Conservation (phyloP, 2,329 filamentous ascomycete genomes). For the Colletotrichum navitas region DNA sequence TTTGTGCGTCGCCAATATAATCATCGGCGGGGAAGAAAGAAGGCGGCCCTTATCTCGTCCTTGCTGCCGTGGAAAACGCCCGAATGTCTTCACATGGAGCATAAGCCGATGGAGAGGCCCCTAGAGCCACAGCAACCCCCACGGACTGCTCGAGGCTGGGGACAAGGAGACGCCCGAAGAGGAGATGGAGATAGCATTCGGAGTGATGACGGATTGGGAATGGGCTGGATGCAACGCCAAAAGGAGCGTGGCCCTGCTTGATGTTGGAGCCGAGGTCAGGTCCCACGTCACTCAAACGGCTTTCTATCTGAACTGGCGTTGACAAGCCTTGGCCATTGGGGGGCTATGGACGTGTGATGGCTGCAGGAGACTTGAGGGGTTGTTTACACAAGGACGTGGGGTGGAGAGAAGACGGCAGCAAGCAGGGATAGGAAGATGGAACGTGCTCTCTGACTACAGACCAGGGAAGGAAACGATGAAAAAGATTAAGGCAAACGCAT, state of each 20-base stretch:
- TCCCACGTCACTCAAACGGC: background rate
- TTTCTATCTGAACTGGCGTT: background rate
- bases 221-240: conserved; percentile 15
- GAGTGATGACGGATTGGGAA: conserved; percentile 19
- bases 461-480: background rate
- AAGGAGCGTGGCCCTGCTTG: conserved; percentile 25
- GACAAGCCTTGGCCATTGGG: conserved; percentile 1
- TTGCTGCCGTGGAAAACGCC: background rate
- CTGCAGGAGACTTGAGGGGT: background rate
- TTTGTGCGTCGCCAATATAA: background rate
- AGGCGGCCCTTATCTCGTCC: background rate
- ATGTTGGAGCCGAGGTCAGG: conserved; percentile 31
- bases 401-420: background rate
- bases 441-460: conserved; percentile 4
- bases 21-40: background rate
- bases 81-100: background rate
- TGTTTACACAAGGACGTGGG: conserved; percentile 13
- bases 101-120: background rate
- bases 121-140: background rate
- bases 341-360: background rate
- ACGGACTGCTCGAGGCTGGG: background rate
- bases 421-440: conserved; percentile 15
- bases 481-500: background rate
- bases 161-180: conserved; percentile 3
- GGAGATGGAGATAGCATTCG: background rate